phyloP scores from a whole-genome alignment of 768 basidiomycete species.

The Rhizopogon vesiculosus region DNA sequence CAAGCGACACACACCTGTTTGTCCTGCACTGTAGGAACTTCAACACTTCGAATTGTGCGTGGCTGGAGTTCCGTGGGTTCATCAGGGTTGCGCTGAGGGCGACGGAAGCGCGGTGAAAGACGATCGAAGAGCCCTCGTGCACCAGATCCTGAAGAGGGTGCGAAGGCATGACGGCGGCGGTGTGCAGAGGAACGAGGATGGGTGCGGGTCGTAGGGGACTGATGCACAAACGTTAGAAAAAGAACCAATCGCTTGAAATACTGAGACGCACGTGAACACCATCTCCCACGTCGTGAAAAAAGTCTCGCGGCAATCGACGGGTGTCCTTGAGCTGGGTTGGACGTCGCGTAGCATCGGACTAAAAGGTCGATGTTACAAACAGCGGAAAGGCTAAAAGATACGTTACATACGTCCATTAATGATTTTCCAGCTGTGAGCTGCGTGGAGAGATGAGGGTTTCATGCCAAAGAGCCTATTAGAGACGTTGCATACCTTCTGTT shows the following conservation, averaged over 20 bases:
- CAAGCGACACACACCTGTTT: too few relatives aligned
- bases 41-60: too few relatives aligned
- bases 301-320: neutral
- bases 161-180: too few relatives aligned
- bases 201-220: too few relatives aligned
- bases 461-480: neutral
- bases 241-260: neutral
- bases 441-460: neutral
- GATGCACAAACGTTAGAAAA: neutral
- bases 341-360: neutral
- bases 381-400: neutral
- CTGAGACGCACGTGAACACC: neutral
- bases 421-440: neutral
- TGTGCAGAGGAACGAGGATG: too few relatives aligned
- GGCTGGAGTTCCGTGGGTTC: too few relatives aligned
- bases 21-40: too few relatives aligned
- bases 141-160: too few relatives aligned
- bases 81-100: too few relatives aligned
- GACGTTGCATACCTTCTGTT: neutral
- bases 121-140: too few relatives aligned
- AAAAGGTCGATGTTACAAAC: neutral
- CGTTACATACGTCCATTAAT: neutral
- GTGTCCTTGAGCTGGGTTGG: neutral
- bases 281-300: neutral
- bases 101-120: too few relatives aligned